Base-by-base conservation (phyloP, 306 rosid genomes). In the Vicia villosa region DNA sequence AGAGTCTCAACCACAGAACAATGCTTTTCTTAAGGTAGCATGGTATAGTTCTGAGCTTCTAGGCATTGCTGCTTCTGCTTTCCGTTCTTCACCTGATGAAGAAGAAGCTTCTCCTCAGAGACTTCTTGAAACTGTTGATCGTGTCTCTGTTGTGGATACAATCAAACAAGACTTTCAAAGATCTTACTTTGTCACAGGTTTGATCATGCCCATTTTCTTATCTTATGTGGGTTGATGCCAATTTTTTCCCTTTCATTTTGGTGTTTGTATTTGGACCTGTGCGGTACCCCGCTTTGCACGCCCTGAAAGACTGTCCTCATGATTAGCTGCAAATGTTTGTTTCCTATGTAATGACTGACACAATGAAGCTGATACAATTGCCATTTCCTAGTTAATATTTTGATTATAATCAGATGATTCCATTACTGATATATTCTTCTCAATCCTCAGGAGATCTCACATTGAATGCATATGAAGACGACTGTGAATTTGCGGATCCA, bases 401-500 rank as follows among this genome's bases (percentile, higher is more conserved):
- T 49, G 15, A 30, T 10, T 42, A 66, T 40, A 63, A 70, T 40
- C 36, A 47, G 20, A 41, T 26, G 63, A 45, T 45, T 66, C 50
- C 57, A 59, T 60, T 14, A 59, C 36, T 47, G 20, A 51, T 45
- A 13, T 64, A 21, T 24, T 22, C 14, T 52, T 75, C 37, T 41
- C 17, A 65, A 75, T 57, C 38, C 16, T 55, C 79, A 93, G 98
- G 96, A 36, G 89, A 88, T 86, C 91, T 93, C 37, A 86, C 96
- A 41, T 81, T 88, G 47, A 85, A 88, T 75, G 96, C 97, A 55
- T 93, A 93, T 65, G 97, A 90, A 81, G 96, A 90, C 74, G 81
- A 86, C 19, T 90, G 98, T 67, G 97, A 90, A 74, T 93, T 93
- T 74, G 98, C 98, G 40, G 98, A 93, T 67, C 97, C 98, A 6